Evolutionary conservation across 441 rosid genomes (phyloP).

Genomic region (Jatropha podagrica): DNA sequence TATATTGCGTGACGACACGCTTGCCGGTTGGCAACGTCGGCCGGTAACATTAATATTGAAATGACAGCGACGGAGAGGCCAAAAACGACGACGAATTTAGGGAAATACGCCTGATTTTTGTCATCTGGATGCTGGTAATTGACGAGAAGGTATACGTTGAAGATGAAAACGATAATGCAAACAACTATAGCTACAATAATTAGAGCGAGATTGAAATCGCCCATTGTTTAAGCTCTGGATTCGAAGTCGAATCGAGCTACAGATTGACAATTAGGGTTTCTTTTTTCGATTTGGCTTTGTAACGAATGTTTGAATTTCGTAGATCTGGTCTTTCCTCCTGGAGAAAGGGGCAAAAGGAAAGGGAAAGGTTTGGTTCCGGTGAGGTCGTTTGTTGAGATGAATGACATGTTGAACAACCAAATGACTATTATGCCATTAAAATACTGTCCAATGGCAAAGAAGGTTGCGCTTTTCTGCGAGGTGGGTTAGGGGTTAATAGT

Average conservation of each 20-base stretch:
- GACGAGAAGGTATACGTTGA: slow-evolving; percentile 92
- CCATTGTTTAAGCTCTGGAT: slow-evolving; percentile 46
- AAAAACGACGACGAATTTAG: slow-evolving; percentile 89
- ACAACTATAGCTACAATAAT: slow-evolving; percentile 86
- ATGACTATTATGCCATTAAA: slow-evolving; percentile 4
- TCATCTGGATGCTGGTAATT: slow-evolving; percentile 98
- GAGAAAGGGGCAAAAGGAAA: slow-evolving; percentile 20
- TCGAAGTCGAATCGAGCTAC: slow-evolving; percentile 27
- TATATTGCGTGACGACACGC: slow-evolving; percentile 89
- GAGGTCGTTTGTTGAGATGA: slow-evolving; percentile 32
- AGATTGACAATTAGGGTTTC: slow-evolving; percentile 31
- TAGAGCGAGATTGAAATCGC: slow-evolving; percentile 97
- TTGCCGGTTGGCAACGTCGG: slow-evolving; percentile 95
- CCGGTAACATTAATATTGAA: slow-evolving; percentile 96
- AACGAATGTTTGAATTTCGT: slow-evolving; percentile 21
- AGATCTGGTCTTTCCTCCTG: slow-evolving; percentile 38
- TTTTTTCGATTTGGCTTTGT: slow-evolving; percentile 4
- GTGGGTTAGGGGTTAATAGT: neutral
- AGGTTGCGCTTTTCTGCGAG: neutral
- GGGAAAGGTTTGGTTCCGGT: slow-evolving; percentile 35
- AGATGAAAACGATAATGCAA: slow-evolving; percentile 74
- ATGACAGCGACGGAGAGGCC: slow-evolving; percentile 87
- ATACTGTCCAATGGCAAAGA: neutral
- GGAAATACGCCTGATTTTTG: slow-evolving; percentile 95
- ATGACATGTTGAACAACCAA: neutral